These are phyloP conservation scores for Pseudocercospora musae DNA, from an alignment of 2,329 filamentous ascomycete species.

Conservation along the genomic window DNA sequence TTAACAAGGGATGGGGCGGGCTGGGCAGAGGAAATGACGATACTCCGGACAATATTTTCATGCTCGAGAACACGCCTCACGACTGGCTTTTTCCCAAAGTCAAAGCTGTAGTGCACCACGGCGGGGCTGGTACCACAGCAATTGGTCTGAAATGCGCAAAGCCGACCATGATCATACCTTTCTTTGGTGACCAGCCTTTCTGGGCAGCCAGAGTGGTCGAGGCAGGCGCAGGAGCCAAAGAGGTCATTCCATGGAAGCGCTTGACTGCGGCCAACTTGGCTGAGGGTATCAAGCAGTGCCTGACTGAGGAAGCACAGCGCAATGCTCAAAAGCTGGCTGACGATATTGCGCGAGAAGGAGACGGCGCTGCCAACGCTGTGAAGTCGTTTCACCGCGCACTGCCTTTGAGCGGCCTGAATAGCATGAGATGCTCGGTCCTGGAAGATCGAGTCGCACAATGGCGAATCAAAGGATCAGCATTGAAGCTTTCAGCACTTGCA, in stretches of 20 bases:
- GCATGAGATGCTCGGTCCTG: slow-evolving; percentile 65
- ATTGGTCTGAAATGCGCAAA: slow-evolving; percentile 68
- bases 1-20: slow-evolving; percentile 74
- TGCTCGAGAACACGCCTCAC: slow-evolving; percentile 72
- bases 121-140: slow-evolving; percentile 74
- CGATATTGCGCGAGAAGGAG: slow-evolving; percentile 62
- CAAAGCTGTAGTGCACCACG: slow-evolving; percentile 67
- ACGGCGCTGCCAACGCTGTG: slow-evolving; percentile 68
- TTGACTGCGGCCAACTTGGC: slow-evolving; percentile 62
- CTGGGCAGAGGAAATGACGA: slow-evolving; percentile 59
- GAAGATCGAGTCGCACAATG: slow-evolving; percentile 63
- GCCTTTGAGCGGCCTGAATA: slow-evolving; percentile 43
- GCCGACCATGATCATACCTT: slow-evolving; percentile 73
- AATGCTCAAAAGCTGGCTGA: slow-evolving; percentile 60
- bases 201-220: slow-evolving; percentile 69
- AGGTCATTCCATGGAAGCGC: slow-evolving; percentile 65
- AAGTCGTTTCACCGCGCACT: slow-evolving; percentile 63
- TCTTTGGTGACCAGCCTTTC: slow-evolving; percentile 77
- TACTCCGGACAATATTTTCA: slow-evolving; percentile 62
- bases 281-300: slow-evolving; percentile 66
- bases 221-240: slow-evolving; percentile 60
- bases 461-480: slow-evolving; percentile 59
- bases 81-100: slow-evolving; percentile 73
- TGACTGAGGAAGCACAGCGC: slow-evolving; percentile 58
- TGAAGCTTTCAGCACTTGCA: slow-evolving; percentile 62